A percentile compares a stretch with the other conserved stretches of the same genome.
Evolutionary conservation across 331 rosid genomes (phyloP).

Genomic region (Acacia concinna): DNA sequence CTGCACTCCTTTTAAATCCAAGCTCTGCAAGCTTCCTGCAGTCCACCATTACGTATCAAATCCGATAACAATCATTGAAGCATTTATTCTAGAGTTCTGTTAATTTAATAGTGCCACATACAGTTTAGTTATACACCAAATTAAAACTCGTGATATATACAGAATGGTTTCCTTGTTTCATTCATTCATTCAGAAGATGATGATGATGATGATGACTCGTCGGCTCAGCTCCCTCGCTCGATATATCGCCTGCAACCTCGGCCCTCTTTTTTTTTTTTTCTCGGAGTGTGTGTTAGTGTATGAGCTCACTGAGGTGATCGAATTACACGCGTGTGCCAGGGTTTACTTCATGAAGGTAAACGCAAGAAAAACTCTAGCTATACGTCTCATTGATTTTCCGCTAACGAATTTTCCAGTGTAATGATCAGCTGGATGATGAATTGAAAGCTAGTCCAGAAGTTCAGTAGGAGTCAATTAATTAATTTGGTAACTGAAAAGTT

Average conservation of each 20-base stretch:
- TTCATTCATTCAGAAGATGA: neutral
- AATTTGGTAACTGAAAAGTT: neutral
- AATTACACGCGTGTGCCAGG: neutral
- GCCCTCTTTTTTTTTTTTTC: neutral
- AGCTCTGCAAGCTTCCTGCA: slow-evolving; percentile 14
- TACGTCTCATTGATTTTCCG: neutral
- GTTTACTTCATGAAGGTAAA: neutral
- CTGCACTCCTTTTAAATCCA: slow-evolving; percentile 6
- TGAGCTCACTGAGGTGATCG: neutral
- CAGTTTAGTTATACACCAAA: neutral
- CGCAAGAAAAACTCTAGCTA: neutral
- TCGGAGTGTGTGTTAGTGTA: neutral
- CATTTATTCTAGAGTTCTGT: neutral
- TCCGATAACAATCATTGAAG: neutral
- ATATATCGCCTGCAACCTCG: neutral
- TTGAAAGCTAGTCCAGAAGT: neutral
- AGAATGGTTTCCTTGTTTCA: neutral
- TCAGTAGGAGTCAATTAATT: neutral
- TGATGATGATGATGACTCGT: too few relatives aligned
- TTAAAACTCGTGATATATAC: neutral
- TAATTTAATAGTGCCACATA: neutral
- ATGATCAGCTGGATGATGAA: neutral
- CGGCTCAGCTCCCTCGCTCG: neutral
- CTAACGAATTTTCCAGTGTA: neutral
- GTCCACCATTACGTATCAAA: neutral